Evolutionary conservation across 202 grass and related monocot species (phyloP).

Genomic region (Bolboschoenoplectus hybrid): DNA sequence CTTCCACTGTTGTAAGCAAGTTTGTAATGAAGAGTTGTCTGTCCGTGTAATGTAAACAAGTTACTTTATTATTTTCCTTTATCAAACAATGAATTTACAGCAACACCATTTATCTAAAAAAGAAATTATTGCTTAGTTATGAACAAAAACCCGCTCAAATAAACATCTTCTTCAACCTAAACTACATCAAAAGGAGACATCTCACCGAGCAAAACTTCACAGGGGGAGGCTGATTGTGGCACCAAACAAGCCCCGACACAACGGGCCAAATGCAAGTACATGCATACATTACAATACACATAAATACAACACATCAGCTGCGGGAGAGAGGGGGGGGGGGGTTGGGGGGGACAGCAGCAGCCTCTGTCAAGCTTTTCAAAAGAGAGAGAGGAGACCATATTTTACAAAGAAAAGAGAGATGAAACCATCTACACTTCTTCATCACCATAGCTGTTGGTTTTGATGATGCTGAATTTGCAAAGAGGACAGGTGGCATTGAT

Average conservation of each 20-base stretch:
- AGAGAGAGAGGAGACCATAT: background rate
- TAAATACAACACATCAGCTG: slow-evolving; percentile 23
- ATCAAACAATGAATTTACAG: slow-evolving; percentile 27
- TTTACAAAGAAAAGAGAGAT: background rate
- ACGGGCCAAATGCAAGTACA: slow-evolving; percentile 12
- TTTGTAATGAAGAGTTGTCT: background rate
- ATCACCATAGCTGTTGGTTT: slow-evolving; percentile 47
- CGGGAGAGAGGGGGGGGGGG: background rate
- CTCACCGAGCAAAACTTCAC: slow-evolving; percentile 9
- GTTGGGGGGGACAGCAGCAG: too few species aligned
- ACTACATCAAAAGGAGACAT: slow-evolving; percentile 14
- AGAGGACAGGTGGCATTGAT: slow-evolving; percentile 73
- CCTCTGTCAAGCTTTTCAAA: too few species aligned
- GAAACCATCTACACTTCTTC: slow-evolving; percentile 55
- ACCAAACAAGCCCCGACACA: slow-evolving; percentile 1
- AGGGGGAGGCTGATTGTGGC: background rate
- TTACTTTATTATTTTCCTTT: slow-evolving; percentile 16
- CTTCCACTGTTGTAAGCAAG: background rate
- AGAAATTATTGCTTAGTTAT: slow-evolving; percentile 9
- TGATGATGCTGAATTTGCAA: slow-evolving; percentile 72
- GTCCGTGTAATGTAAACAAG: background rate
- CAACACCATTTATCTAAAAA: background rate
- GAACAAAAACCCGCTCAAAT: background rate
- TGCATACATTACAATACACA: slow-evolving; percentile 17
- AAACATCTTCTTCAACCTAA: slow-evolving; percentile 6